Evolutionary conservation across 768 basidiomycete species (phyloP).

Genomic region (Kwoniella dendrophila): DNA sequence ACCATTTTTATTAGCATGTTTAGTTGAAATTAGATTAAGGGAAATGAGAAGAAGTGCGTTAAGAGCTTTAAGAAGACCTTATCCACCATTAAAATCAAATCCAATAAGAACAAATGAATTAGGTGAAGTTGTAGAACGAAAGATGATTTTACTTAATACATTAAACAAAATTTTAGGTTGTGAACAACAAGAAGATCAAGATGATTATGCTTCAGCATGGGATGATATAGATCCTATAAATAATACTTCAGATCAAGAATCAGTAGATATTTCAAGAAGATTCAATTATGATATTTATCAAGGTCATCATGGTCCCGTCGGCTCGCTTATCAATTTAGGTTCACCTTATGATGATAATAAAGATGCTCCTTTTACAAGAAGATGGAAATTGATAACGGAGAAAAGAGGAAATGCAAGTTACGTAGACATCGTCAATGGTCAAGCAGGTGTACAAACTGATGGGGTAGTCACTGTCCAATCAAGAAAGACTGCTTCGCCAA

Average conservation of each 20-base stretch:
- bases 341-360: conserved; percentile 45
- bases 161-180: conserved; percentile 56
- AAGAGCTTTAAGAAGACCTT: conserved; percentile 63
- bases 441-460: conserved; percentile 35
- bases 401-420: conserved; percentile 47
- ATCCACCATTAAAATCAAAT: conserved; percentile 38
- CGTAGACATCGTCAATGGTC: conserved; percentile 53
- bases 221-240: conserved; percentile 34
- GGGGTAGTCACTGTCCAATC: conserved; percentile 11
- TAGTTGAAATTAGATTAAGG: conserved; percentile 83
- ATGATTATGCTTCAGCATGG: conserved; percentile 48
- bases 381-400: conserved; percentile 49
- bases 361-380: conserved; percentile 42
- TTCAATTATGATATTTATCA: conserved; percentile 39
- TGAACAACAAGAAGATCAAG: conserved; percentile 52
- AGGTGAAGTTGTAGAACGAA: conserved; percentile 56
- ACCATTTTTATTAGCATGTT: conserved; percentile 86
- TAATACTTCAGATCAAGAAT: conserved; percentile 35
- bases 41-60: conserved; percentile 57
- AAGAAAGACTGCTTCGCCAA: conserved; percentile 29
- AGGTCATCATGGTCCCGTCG: conserved; percentile 35
- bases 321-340: conserved; percentile 44
- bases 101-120: conserved; percentile 58
- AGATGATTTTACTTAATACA: conserved; percentile 46
- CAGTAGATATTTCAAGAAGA: conserved; percentile 33